Evolutionary conservation across 768 basidiomycete genomes (phyloP).

Genomic region (Suillus hirtellus): DNA sequence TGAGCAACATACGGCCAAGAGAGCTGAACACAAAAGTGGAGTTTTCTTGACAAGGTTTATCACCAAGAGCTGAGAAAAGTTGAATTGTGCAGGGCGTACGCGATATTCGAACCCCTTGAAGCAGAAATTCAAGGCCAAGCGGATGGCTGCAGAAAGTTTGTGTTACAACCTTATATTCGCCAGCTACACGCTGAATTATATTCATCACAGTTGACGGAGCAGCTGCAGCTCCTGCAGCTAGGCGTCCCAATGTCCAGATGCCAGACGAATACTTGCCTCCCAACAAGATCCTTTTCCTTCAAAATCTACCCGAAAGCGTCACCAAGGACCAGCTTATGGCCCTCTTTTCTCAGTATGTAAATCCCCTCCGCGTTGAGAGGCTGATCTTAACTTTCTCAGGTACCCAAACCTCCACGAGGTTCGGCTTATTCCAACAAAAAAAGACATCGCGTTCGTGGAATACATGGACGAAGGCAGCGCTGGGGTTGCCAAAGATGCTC

Average conservation of each 20-base stretch:
- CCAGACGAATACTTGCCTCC: constrained; percentile 99
- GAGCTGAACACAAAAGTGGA: constrained; percentile 86
- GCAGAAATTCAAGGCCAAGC: constrained; percentile 79
- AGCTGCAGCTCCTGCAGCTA: constrained; percentile 62
- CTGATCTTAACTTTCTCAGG: constrained; percentile 40
- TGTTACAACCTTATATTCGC: constrained; percentile 8
- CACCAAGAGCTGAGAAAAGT: neutral
- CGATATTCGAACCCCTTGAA: constrained; percentile 90
- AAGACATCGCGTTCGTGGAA: constrained; percentile 98
- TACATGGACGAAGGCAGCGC: constrained; percentile 92
- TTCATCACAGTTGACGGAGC: constrained; percentile 62
- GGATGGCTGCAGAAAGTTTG: constrained; percentile 76
- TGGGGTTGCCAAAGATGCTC: constrained; percentile 87
- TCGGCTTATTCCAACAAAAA: constrained; percentile 96
- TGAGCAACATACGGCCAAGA: constrained; percentile 71
- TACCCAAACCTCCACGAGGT: constrained; percentile 97
- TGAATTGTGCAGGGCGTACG: constrained; percentile 56
- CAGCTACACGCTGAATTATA: constrained; percentile 6
- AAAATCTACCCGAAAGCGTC: constrained; percentile 92
- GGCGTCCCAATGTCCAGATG: constrained; percentile 90
- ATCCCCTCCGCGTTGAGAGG: constrained; percentile 2
- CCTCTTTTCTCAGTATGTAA: constrained; percentile 84
- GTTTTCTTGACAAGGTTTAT: neutral
- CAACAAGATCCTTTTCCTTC: constrained; percentile 98
- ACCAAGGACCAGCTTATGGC: constrained; percentile 90